Evolutionary conservation across 768 basidiomycete species (phyloP), one percentile per base, ranked within the genome.

Genomic region (Mycena amicta): DNA sequence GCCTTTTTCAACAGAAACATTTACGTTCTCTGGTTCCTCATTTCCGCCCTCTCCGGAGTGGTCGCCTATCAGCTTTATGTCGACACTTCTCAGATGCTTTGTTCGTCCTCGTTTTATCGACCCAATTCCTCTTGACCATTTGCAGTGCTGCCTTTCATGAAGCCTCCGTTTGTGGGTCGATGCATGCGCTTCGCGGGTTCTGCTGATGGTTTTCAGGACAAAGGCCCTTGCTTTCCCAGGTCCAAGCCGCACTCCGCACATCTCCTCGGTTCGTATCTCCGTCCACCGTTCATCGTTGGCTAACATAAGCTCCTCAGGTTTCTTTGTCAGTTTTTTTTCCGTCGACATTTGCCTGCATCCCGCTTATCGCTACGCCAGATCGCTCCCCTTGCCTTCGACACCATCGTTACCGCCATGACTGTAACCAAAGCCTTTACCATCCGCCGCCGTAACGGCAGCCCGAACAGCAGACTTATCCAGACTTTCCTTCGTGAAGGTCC

Each of bases 241-340:
- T 91, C 90, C 31, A 90, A 89, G 70, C 90, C 89, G 29, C 89
- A 89, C 70, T 91, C 90, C 3, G 90, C 89, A 11, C 89, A 92
- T 76, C 77, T 92, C 66, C 82, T 92, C 52, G 90, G 90, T 89
- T 70, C 51, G 78, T 65, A 18, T 29, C 30, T 28, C 39, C 47
- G 46, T 18, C 56, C n/a, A 56, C 6, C 31, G 3, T n/a, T 50
- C 27, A 30, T 52, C 22, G 6, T 51, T 30, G 31, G 41, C 20
- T 39, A 6, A 56, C 58, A 65, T 61, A 43, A 56, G 45, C 55
- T 25, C 13, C 55, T 37, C 60, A 84, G 82, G 82, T 61, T 84
- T 86, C 70, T 86, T 85, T 62, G 83, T 86, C 71, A 67, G 84
- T 77, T 37, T 60, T 59, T 22, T 61, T 53, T 28, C 45, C 23